Evolutionary conservation across 1,284 basidiomycete genomes (phyloP).

Genomic region (Puccinia triticina): DNA sequence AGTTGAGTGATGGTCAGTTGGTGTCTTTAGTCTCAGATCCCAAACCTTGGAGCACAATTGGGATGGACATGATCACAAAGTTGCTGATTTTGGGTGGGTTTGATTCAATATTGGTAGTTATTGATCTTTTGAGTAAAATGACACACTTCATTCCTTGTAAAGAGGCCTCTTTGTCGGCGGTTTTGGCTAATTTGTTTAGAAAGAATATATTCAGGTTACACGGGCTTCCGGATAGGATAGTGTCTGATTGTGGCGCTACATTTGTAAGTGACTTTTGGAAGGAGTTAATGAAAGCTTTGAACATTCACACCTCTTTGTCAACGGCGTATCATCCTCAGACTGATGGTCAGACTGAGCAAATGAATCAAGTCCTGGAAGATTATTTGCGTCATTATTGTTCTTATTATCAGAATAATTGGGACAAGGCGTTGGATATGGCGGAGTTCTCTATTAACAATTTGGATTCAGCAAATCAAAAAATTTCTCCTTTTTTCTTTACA

Average conservation of each 20-base stretch:
- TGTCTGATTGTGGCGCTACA: constrained; percentile 1
- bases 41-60: constrained; percentile 9
- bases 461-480: no score
- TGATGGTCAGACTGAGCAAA: constrained; percentile 13
- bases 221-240: no score
- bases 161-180: no score
- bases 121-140: constrained; percentile 28
- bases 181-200: no score
- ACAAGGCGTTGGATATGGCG: no score
- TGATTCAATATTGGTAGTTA: no score
- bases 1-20: background rate
- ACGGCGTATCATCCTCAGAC: no score
- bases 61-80: no score
- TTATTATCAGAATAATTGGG: constrained; percentile 31
- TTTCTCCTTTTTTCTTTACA: no score
- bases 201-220: no score
- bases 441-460: no score
- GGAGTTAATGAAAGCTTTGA: background rate
- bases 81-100: constrained; percentile 27
- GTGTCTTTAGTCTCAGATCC: background rate
- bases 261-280: constrained; percentile 20
- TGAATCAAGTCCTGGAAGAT: constrained; percentile 32
- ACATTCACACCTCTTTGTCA: background rate
- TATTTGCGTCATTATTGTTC: constrained; percentile 14
- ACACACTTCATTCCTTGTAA: no score